Percentiles rank a stretch among this genome's conserved stretches.
phyloP scores from a whole-genome alignment of 805 yeast genomes.

The Candida parachauliodes region DNA sequence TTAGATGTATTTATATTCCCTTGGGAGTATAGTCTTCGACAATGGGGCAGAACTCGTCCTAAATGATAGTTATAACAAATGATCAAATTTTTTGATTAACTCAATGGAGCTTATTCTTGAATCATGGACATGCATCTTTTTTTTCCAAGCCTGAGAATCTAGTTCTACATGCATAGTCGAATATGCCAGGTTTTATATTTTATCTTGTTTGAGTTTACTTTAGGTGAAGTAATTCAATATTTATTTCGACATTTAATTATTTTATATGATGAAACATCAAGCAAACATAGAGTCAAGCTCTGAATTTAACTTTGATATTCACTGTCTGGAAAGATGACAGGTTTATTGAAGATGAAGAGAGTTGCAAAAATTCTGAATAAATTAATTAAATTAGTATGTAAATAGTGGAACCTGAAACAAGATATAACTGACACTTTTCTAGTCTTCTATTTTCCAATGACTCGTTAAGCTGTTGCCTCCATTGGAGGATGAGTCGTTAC shows the following conservation, averaged over 20 bases:
- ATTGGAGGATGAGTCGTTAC: conserved; percentile 26
- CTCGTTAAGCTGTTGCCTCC: conserved; percentile 36
- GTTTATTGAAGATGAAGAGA: conserved; percentile 58
- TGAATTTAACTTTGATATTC: conserved; percentile 42
- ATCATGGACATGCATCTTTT: conserved; percentile 50
- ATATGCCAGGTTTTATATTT: conserved; percentile 51
- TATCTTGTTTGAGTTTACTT: conserved; percentile 11
- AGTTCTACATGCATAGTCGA: conserved; percentile 51
- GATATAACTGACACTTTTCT: background rate
- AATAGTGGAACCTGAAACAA: background rate
- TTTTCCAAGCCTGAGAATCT: conserved; percentile 9
- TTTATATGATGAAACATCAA: conserved; percentile 66
- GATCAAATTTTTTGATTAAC: conserved; percentile 43
- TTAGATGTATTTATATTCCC: conserved; percentile 16
- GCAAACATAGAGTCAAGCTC: conserved; percentile 93
- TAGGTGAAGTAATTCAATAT: conserved; percentile 18
- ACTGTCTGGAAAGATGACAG: conserved; percentile 48
- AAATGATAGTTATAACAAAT: conserved; percentile 78
- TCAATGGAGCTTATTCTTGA: conserved; percentile 87
- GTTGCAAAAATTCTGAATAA: conserved; percentile 48
- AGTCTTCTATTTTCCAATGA: conserved; percentile 38
- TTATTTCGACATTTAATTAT: conserved; percentile 2
- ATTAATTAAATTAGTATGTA: conserved; percentile 2
- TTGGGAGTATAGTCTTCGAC: conserved; percentile 46
- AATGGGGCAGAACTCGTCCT: conserved; percentile 49